A percentile compares a stretch with the other conserved stretches of the same genome.
Evolutionary conservation across 1,284 basidiomycete genomes (phyloP).

Genomic region (Trametes polyzona): DNA sequence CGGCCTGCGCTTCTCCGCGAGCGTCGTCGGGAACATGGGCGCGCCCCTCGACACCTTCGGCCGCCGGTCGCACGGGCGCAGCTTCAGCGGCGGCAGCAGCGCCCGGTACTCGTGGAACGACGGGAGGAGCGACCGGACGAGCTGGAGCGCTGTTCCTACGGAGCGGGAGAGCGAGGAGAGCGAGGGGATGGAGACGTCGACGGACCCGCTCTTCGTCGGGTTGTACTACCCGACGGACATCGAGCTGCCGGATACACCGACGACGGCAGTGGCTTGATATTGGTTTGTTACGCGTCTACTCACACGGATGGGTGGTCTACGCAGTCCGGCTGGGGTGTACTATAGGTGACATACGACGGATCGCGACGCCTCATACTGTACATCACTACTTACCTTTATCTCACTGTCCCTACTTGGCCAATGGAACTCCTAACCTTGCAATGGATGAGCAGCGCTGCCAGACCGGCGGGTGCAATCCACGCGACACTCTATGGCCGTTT

Average conservation of each 20-base stretch:
- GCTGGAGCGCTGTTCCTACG: too few relatives aligned
- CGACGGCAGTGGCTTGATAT: background rate
- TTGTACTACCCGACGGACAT: background rate
- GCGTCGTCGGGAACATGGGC: slow-evolving; percentile 28
- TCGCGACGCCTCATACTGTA: background rate
- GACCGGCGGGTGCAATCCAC: too few relatives aligned
- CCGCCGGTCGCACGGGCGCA: background rate
- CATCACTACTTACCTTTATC: background rate
- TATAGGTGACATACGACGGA: background rate
- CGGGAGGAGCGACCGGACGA: background rate
- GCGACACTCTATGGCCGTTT: too few relatives aligned
- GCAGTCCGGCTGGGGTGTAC: background rate
- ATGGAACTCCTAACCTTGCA: too few relatives aligned
- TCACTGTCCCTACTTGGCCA: background rate
- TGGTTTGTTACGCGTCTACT: background rate
- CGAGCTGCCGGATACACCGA: slow-evolving; percentile 2
- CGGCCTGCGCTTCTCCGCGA: slow-evolving; percentile 21
- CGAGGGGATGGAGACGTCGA: slow-evolving; percentile 9
- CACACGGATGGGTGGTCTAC: background rate
- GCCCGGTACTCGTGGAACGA: too few relatives aligned
- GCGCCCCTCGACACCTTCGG: slow-evolving; percentile 22
- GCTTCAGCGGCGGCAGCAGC: background rate
- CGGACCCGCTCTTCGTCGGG: slow-evolving; percentile 12
- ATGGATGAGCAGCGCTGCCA: too few relatives aligned
- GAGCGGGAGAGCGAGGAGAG: background rate